These are phyloP conservation scores for Saccharomycopsis synnaedendra DNA, from an alignment of 805 yeast species.

Conservation along the genomic window DNA sequence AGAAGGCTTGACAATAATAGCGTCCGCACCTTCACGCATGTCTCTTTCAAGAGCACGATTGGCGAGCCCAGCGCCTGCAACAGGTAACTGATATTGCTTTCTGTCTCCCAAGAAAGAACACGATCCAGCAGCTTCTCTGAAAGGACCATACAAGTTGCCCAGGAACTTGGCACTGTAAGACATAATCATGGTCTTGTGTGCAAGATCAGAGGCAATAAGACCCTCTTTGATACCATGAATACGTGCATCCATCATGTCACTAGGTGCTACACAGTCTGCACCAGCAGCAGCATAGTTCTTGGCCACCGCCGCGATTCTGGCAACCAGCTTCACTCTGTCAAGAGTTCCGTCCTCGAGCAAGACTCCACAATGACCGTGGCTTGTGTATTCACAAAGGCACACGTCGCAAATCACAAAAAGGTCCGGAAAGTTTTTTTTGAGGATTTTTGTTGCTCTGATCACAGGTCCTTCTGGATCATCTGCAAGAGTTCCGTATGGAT, in stretches of 20 bases:
- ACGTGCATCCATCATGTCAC: constrained; percentile 97
- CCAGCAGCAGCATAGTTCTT: constrained; percentile 94
- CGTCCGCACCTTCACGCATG: constrained; percentile 88
- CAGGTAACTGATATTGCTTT: constrained; percentile 84
- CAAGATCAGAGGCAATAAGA: constrained; percentile 66
- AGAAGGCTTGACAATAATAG: constrained; percentile 89
- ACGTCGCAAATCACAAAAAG: constrained; percentile 88
- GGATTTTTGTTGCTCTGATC: constrained; percentile 59
- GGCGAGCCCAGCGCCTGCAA: constrained; percentile 88
- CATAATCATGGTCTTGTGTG: constrained; percentile 82
- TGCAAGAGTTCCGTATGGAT: constrained; percentile 75
- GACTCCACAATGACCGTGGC: constrained; percentile 97
- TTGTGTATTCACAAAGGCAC: constrained; percentile 91
- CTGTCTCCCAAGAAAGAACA: constrained; percentile 86
- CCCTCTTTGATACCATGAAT: constrained; percentile 80
- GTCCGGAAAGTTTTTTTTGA: constrained; percentile 61
- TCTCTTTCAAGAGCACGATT: constrained; percentile 84
- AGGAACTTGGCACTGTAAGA: constrained; percentile 91
- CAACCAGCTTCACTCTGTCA: constrained; percentile 61
- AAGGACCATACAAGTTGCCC: constrained; percentile 90
- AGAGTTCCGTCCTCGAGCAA: constrained; percentile 79
- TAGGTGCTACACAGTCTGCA: constrained; percentile 91
- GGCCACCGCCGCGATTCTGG: constrained; percentile 87
- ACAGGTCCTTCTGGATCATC: constrained; percentile 97
- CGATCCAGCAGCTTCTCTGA: constrained; percentile 95